A percentile compares a stretch with the other conserved stretches of the same genome.
Evolutionary conservation across 1,139 yeast genomes (phyloP).

Genomic region (Lodderomyces theae): DNA sequence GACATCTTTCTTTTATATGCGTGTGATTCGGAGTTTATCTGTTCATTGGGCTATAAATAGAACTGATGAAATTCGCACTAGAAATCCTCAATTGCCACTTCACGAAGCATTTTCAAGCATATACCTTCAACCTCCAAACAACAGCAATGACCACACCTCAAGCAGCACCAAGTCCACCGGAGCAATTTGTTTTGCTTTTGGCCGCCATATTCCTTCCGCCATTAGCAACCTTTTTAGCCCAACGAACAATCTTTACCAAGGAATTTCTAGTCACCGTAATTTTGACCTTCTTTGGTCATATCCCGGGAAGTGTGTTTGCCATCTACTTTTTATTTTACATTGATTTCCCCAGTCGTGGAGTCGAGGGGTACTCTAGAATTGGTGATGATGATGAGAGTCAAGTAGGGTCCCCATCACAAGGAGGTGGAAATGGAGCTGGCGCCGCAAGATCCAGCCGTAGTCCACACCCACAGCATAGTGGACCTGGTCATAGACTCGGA

Average conservation of each 20-base stretch:
- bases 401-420: conserved; percentile 10
- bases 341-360: conserved; percentile 19
- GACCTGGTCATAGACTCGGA: conserved; percentile 4
- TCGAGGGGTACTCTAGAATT: conserved; percentile 11
- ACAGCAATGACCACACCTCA: conserved; percentile 2
- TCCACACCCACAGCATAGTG: not conserved
- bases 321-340: conserved; percentile 29
- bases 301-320: conserved; percentile 37
- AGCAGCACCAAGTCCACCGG: conserved; percentile 10
- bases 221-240: conserved; percentile 34
- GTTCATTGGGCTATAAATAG: no score
- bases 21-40: no score
- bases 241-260: conserved; percentile 28
- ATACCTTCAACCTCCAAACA: no score
- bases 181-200: conserved; percentile 27
- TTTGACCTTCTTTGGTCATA: conserved; percentile 38
- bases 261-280: conserved; percentile 35
- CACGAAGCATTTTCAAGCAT: not conserved
- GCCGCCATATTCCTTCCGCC: conserved; percentile 41
- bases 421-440: not conserved
- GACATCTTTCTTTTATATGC: no score
- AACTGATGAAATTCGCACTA: not conserved
- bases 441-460: not conserved
- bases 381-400: conserved; percentile 13
- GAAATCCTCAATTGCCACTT: not conserved